Percentiles rank a stretch among this genome's conserved stretches.
Evolutionary conservation across 2,329 filamentous ascomycete genomes (phyloP).

Genomic region (Trichoderma afroharzianum): DNA sequence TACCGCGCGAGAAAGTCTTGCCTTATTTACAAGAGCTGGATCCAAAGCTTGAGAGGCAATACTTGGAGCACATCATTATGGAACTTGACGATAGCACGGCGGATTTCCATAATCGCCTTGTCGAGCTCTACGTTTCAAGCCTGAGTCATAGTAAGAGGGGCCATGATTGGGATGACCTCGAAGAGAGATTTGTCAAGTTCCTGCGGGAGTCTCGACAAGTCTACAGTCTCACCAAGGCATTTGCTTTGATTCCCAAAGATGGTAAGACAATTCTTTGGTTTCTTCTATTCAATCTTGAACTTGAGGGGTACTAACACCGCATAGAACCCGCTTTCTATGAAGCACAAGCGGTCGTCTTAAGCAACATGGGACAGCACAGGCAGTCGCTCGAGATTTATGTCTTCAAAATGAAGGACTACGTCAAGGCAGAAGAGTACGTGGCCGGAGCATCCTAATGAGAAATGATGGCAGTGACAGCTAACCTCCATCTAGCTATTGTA

Average conservation of each 20-base stretch:
- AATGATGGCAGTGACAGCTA: not conserved
- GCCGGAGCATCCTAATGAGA: constrained; percentile 29
- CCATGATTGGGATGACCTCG: constrained; percentile 54
- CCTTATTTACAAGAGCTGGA: constrained; percentile 71
- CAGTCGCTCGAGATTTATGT: constrained; percentile 97
- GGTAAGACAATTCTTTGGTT: constrained; percentile 47
- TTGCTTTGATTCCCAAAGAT: constrained; percentile 73
- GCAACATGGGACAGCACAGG: constrained; percentile 92
- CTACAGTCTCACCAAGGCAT: constrained; percentile 76
- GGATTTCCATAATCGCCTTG: constrained; percentile 81
- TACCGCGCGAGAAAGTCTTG: constrained; percentile 74
- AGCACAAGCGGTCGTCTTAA: constrained; percentile 82
- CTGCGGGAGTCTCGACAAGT: constrained; percentile 67
- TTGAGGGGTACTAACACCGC: not conserved
- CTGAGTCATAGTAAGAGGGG: constrained; percentile 42
- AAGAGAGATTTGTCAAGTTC: constrained; percentile 68
- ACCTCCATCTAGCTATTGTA: constrained; percentile 66
- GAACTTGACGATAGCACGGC: constrained; percentile 82
- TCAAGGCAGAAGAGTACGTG: constrained; percentile 86
- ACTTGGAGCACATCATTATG: constrained; percentile 85
- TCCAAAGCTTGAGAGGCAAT: constrained; percentile 67
- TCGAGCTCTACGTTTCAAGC: constrained; percentile 65
- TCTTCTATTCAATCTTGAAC: not conserved
- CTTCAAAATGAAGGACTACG: constrained; percentile 83
- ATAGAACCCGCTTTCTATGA: constrained; percentile 83